These are phyloP conservation scores for Pythium scleroteichum DNA, from an alignment of 352 stramenopile species.

Conservation along the genomic window DNA sequence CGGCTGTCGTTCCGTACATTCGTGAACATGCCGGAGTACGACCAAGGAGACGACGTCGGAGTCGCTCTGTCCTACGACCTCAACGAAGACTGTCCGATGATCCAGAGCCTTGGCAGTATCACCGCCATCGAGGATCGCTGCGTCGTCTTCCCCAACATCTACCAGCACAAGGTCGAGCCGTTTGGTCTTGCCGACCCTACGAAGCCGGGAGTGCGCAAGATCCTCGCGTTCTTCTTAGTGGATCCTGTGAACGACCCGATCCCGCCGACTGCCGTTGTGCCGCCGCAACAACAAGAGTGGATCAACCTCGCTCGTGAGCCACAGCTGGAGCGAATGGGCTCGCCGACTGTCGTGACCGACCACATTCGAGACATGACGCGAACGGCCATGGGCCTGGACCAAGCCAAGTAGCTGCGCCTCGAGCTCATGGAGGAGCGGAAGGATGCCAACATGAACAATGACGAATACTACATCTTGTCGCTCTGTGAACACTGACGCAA, in stretches of 20 bases:
- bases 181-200: conserved; percentile 29
- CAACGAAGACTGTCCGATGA: neutral
- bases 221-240: conserved; percentile 29
- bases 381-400: conserved; percentile 12
- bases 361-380: neutral
- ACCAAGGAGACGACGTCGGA: conserved; percentile 15
- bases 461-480: too few species aligned
- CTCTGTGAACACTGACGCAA: too few species aligned
- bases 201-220: conserved; percentile 30
- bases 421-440: conserved; percentile 4
- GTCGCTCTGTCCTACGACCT: conserved; percentile 21
- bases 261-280: conserved; percentile 26
- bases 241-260: conserved; percentile 10
- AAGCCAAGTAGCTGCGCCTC: conserved; percentile 6
- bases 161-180: conserved; percentile 33
- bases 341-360: neutral
- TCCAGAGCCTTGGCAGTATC: conserved; percentile 24
- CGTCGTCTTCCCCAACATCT: conserved; percentile 36
- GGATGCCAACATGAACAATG: too few species aligned
- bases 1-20: conserved; percentile 26
- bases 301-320: conserved; percentile 2
- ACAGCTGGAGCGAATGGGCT: neutral
- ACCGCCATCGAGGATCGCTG: conserved; percentile 20
- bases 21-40: conserved; percentile 17
- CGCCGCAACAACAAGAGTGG: conserved; percentile 37